Evolutionary conservation across 345 rosid genomes (phyloP).

Genomic region (Limnanthes douglasii): DNA sequence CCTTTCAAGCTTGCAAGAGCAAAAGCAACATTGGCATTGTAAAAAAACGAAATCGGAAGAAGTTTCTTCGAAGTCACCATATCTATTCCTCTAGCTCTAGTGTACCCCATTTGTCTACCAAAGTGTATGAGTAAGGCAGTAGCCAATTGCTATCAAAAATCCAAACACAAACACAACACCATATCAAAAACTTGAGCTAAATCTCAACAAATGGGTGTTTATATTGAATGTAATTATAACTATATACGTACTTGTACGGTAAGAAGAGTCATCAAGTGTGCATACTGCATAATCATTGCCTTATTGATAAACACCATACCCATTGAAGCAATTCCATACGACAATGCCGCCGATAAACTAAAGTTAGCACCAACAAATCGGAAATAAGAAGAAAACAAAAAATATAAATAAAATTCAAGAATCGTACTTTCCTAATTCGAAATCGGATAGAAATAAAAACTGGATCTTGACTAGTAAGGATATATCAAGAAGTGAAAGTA

Average conservation of each 20-base stretch:
- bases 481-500: background rate
- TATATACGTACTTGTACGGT: slow-evolving; percentile 47
- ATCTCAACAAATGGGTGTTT: background rate
- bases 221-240: background rate
- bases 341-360: slow-evolving; percentile 65
- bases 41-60: slow-evolving; percentile 72
- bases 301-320: slow-evolving; percentile 98
- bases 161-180: background rate
- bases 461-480: background rate
- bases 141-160: slow-evolving; percentile 62
- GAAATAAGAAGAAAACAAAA: background rate
- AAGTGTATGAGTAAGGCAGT: slow-evolving; percentile 72
- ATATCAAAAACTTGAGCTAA: slow-evolving; percentile 1
- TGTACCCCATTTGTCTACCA: slow-evolving; percentile 53
- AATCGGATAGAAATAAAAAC: slow-evolving; percentile 3
- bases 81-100: slow-evolving; percentile 46
- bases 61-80: slow-evolving; percentile 56
- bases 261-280: slow-evolving; percentile 80
- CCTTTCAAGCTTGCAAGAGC: slow-evolving; percentile 99
- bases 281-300: slow-evolving; percentile 79
- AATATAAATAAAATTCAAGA: background rate
- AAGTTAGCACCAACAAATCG: slow-evolving; percentile 8
- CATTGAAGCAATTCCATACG: slow-evolving; percentile 93
- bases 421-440: background rate
- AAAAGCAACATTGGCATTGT: slow-evolving; percentile 94